A percentile compares a stretch with the other conserved stretches of the same genome.
phyloP scores from a whole-genome alignment of 192 early-diverging fungal species.

The Paraglomus brasilianum region DNA sequence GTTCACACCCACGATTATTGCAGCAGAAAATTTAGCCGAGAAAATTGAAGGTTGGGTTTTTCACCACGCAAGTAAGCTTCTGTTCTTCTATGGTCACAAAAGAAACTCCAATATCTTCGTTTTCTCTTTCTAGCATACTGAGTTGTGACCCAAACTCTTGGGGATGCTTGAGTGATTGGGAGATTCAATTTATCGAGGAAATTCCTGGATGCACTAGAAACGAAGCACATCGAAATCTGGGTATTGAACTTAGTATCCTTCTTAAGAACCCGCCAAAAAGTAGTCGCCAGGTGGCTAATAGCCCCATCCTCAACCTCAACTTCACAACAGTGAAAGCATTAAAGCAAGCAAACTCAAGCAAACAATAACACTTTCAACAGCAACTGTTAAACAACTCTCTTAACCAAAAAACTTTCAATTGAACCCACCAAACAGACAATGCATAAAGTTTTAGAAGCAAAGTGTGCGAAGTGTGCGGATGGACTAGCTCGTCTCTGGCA shows the following conservation, averaged over 20 bases:
- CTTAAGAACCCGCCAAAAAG: neutral
- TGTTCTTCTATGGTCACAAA: constrained; percentile 2
- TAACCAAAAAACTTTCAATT: too few relatives aligned
- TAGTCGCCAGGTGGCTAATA: too few relatives aligned
- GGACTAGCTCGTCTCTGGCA: constrained; percentile 28
- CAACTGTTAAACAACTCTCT: constrained; percentile 46
- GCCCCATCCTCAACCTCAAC: too few relatives aligned
- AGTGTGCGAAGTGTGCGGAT: constrained; percentile 30
- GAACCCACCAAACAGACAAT: neutral
- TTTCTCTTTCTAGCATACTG: constrained; percentile 20
- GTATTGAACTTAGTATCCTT: constrained; percentile 1
- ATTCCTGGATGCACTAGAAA: neutral
- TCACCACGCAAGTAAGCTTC: constrained; percentile 6
- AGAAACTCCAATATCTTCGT: constrained; percentile 1
- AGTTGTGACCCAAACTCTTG: neutral
- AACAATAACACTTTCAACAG: too few relatives aligned
- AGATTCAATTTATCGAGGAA: constrained; percentile 12
- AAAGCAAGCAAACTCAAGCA: too few relatives aligned
- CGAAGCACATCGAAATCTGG: neutral
- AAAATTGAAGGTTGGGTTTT: too few relatives aligned
- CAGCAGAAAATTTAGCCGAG: too few relatives aligned
- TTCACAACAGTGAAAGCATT: too few relatives aligned
- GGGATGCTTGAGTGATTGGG: constrained; percentile 8
- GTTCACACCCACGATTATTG: too few relatives aligned
- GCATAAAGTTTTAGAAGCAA: constrained; percentile 28